These are phyloP conservation scores for Boletus reticuloceps DNA, from an alignment of 768 basidiomycete species.

Conservation along the genomic window DNA sequence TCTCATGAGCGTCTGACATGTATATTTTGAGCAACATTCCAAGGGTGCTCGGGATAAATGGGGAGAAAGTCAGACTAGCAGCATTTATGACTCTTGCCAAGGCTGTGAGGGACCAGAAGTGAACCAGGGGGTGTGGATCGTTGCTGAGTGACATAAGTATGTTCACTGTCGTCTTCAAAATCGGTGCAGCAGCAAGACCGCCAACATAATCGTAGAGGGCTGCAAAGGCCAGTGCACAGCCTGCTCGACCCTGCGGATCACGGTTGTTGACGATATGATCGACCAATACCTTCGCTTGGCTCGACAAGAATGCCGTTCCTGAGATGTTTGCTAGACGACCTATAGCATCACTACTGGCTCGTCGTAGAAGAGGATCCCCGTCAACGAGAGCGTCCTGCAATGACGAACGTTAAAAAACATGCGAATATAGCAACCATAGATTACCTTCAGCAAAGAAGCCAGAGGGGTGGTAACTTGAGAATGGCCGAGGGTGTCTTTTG, in stretches of 20 bases:
- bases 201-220: slow-evolving; percentile 91
- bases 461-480: slow-evolving; percentile 58
- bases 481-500: slow-evolving; percentile 65
- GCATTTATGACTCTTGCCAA: slow-evolving; percentile 86
- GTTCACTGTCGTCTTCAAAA: slow-evolving; percentile 94
- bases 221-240: slow-evolving; percentile 90
- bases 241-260: slow-evolving; percentile 88
- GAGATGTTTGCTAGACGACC: slow-evolving; percentile 84
- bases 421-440: slow-evolving; percentile 13
- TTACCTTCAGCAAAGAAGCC: slow-evolving; percentile 75
- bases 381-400: slow-evolving; percentile 76
- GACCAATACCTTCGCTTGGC: slow-evolving; percentile 85
- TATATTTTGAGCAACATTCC: slow-evolving; percentile 91
- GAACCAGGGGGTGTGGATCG: slow-evolving; percentile 95
- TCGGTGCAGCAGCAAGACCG: slow-evolving; percentile 89
- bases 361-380: slow-evolving; percentile 71
- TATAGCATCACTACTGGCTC: slow-evolving; percentile 82
- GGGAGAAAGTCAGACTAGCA: slow-evolving; percentile 87
- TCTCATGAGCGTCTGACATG: slow-evolving; percentile 85
- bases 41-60: slow-evolving; percentile 83
- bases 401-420: slow-evolving; percentile 5
- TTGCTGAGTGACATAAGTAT: slow-evolving; percentile 92
- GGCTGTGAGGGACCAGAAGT: slow-evolving; percentile 89
- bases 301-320: slow-evolving; percentile 79
- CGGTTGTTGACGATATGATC: slow-evolving; percentile 94